Base-by-base conservation (phyloP, 108 stramenopile species). In the Discostella stelligeroides region DNA sequence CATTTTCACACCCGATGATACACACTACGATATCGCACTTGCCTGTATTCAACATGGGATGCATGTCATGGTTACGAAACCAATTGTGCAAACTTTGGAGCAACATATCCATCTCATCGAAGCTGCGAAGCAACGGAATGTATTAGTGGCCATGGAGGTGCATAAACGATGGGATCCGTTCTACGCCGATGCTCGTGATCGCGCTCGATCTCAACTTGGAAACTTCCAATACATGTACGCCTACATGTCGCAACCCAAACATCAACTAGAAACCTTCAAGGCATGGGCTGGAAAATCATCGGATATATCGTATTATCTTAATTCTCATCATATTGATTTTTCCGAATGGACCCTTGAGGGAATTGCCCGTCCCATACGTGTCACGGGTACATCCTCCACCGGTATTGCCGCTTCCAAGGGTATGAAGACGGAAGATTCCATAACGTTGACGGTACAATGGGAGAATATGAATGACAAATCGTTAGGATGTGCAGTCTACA, bases 181-280 rank as follows among this genome's bases (percentile, higher is more conserved):
- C 77, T 99, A 99, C 81, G 89, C 93, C 18, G 99, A 99, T 79
- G 99, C 99, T 1, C 79, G 96, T n/a, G 99, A 99, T 85, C 89
- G 97, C 7, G 87, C 85, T 14, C 72, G 89, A 14, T 60, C 82
- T 18, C 65, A 24, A 15, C 73, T 98, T 4, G 99, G 98, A 1
- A 86, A 90, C 56, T 97, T 99, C 73, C 93, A 94, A 55, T 98
- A 97, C 91, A 85, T 99, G 91, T 94, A 96, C 68, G 87, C 96
- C 29, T 99, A 98, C 95, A 99, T 99, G 99, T 87, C 85, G 43
- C 99, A 99, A 77, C 99, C 99, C n/a, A 99, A 99, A 80, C 92
- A 94, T 75, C 99, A 99, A 76, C 84, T 99, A 42, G 93, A 98
- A 41, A 98, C 99, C 12, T 99, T 99, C 91, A 94, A 94, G 71